Evolutionary conservation across 1,139 yeast genomes (phyloP), one percentile per base, ranked within the genome.

Genomic region (Taiozyma sp.): DNA sequence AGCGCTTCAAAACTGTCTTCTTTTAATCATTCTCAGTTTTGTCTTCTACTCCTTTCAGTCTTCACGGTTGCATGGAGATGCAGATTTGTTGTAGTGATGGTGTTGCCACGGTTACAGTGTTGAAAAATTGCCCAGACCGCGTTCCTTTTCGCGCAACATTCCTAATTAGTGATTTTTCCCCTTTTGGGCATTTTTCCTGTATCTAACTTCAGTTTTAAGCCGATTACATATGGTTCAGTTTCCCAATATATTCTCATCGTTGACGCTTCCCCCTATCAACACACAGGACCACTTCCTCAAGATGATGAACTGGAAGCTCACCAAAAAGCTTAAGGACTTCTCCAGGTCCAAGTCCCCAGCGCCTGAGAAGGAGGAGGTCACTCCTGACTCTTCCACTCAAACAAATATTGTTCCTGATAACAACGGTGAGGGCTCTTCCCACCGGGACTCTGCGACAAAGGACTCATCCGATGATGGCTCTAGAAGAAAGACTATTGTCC

Each of bases 271-370:
- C 10, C 30, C 13, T 28, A 28, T 28, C 10, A 13, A 6, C 36
- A 32, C 36, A 32, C 19, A 32, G 9, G 36, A 32, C 19, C 19
- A 24, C 19, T 24, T 5, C 19, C 23, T 24, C 23, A 56, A 45
- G 44, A 62, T 58, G 63, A 61, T 62, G 62, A 55, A 62, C 45
- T 70, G 73, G 73, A 70, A 69, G 51, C 62, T 70, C 42, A 67
- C 73, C 13, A 68, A 69, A 61, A 70, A 62, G 54, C 57, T 59
- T 23, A 57, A 56, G 45, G 60, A 59, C 44, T 59, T 64, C 41
- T 49, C 58, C n/a, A 51, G 63, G n/a, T 50, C 65, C 4, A 62
- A 58, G 51, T 59, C 64, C 8, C 60, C 65, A 4, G 49, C 51
- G 8, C 39, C 52, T 3, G 47, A 50, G 42, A 56, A 56, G n/a